Evolutionary conservation across 2,329 filamentous ascomycete genomes (phyloP), one percentile per base, ranked within the genome.

Genomic region (Penicillium sp.): DNA sequence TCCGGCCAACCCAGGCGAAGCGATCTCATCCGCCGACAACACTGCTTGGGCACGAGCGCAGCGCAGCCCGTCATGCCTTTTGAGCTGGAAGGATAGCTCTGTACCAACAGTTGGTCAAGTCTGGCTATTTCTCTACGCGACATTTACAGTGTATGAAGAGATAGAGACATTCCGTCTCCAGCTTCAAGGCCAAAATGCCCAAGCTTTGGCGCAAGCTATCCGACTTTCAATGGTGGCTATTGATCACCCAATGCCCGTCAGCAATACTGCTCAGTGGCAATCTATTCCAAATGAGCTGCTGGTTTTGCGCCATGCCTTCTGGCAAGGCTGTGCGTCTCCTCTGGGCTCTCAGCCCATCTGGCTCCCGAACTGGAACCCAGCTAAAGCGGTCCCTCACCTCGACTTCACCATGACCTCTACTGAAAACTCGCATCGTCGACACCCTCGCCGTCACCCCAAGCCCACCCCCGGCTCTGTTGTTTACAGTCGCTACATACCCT

Each of bases 401-500:
- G 74, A 81, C 56, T 80, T 78, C 4, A 82, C 78, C 21, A 74
- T 78, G 13, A 71, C 80, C 54, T 77, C 79, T 5, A 69, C 75
- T 2, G 68, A 79, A 52, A 76, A 75, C 6, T 73, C 82, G 13
- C 83, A 88, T 69, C 78, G 83, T n/a, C 86, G 84, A 74, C 90
- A 92, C 73, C 90, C 90, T 6, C 79, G 88, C 5, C 86, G 90
- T 10, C 84, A 86, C 1, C 81, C 85, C 31, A 92, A 93, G 76
- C 90, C 90, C 7, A 77, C 79, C 1, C 87, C 88, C 0, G 88
- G 89, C 2, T 82, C 85, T 2, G 81, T 88, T 57, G 82, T 90
- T 64, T 93, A 93, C 78, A 90, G 88, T 70, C 86, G 90, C 57
- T 92, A 87, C 79, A 87, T 92, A 60, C 88, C 89, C 10, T 86